These are phyloP conservation scores for Blastobotrys aristatus DNA, from an alignment of 1,139 yeast species.

Conservation along the genomic window DNA sequence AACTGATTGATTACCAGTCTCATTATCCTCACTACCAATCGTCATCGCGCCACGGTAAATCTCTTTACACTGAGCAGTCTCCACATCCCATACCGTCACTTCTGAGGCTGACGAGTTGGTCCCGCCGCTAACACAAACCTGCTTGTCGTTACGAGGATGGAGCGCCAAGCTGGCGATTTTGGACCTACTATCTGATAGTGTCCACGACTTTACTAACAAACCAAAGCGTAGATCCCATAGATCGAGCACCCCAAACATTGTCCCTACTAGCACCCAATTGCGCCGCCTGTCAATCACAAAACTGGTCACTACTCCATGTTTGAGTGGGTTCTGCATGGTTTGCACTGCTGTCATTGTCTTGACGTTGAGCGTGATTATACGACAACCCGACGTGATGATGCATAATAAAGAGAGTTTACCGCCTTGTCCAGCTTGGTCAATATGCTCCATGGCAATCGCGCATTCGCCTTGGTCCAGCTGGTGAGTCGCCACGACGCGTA, in stretches of 20 bases:
- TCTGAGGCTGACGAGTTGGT: slow-evolving; percentile 43
- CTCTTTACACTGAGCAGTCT: slow-evolving; percentile 57
- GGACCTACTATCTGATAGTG: slow-evolving; percentile 37
- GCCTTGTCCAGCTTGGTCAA: not conserved
- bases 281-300: slow-evolving; percentile 52
- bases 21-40: slow-evolving; percentile 64
- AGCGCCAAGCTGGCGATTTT: slow-evolving; percentile 46
- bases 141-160: slow-evolving; percentile 41
- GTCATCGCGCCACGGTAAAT: slow-evolving; percentile 37
- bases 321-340: slow-evolving; percentile 49
- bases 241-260: slow-evolving; percentile 64
- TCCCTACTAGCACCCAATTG: slow-evolving; percentile 69
- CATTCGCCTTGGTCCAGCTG: slow-evolving; percentile 32
- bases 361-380: slow-evolving; percentile 54
- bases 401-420: slow-evolving; percentile 26
- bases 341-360: slow-evolving; percentile 48
- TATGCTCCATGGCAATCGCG: slow-evolving; percentile 39
- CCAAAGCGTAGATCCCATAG: slow-evolving; percentile 80
- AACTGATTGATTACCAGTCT: slow-evolving; percentile 65
- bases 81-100: slow-evolving; percentile 72
- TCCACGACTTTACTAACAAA: slow-evolving; percentile 57
- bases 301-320: slow-evolving; percentile 61
- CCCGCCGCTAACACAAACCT: slow-evolving; percentile 63
- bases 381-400: slow-evolving; percentile 50
- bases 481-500: slow-evolving; percentile 4